Evolutionary conservation across 2,329 filamentous ascomycete genomes (phyloP), one percentile per base, ranked within the genome.

Genomic region (Diaporthe sp.): DNA sequence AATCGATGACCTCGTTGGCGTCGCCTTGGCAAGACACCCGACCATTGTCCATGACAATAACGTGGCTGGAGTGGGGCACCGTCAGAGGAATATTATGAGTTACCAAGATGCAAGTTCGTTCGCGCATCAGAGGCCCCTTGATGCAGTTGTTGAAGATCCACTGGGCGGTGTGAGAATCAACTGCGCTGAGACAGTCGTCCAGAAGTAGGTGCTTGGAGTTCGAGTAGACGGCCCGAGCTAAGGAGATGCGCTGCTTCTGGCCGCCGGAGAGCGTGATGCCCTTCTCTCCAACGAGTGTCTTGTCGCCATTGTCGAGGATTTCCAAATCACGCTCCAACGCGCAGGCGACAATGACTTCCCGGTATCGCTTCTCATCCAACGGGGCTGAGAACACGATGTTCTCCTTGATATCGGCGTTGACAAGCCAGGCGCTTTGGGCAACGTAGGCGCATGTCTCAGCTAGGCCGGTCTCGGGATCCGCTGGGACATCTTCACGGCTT

Each of bases 81-180:
- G 95, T 97, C 25, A 99, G 90, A n/a, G 94, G 91, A 39, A 97
- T 91, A 81, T 98, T 99, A 86, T 99, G 97, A 0, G 97, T 98
- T 49, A 99, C 96, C 58, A 99, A 89, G 72, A 99, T 95, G 83
- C 97, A 98, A 39, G 97, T 98, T 57, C 97, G 92, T 81, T 92
- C 89, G 75, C 90, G 87, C 97, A 99, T 98, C 70, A 99, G 86
- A 8, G 95, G 94, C 2, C 97, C 97, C 79, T 93, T 93, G 78
- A 99, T 93, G 76, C 96, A 98, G 84, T 98, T 94, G 82, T 94
- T 94, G 85, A 98, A 98, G 79, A 99, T 98, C 93, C 97, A 98
- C 83, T 98, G 97, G 2, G 96, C 96, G 0, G 97, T 98, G 80
- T 99, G 97, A 4, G 97, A 97, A 83, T 99, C 97, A 46, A 99